Percentiles rank a stretch among this genome's conserved stretches.
Conservation (phyloP, 371 early-diverging fungal genomes). For the Mucor racemosus region DNA sequence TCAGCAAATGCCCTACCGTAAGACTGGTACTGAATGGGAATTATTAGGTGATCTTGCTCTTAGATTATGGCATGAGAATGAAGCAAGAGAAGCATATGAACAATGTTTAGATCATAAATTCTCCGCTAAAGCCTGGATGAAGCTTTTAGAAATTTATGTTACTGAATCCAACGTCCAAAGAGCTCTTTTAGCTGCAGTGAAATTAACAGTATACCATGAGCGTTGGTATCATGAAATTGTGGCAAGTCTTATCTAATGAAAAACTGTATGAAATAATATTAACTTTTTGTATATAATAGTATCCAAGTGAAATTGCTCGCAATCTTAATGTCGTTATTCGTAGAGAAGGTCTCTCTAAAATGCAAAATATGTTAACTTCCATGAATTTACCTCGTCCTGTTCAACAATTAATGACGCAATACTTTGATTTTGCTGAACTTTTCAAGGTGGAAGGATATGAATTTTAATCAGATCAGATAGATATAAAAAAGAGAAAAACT, state of each 20-base stretch:
- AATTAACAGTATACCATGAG: slow-evolving; percentile 80
- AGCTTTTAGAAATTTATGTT: slow-evolving; percentile 82
- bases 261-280: too few species aligned
- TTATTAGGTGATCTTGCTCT: slow-evolving; percentile 90
- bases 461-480: slow-evolving; percentile 42
- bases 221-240: slow-evolving; percentile 86
- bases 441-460: slow-evolving; percentile 85
- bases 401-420: slow-evolving; percentile 77
- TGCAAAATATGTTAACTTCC: slow-evolving; percentile 86
- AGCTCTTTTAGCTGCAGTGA: slow-evolving; percentile 80
- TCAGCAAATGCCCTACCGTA: slow-evolving; percentile 81
- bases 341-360: slow-evolving; percentile 87
- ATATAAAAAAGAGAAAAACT: too few species aligned
- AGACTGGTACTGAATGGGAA: slow-evolving; percentile 96
- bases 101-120: slow-evolving; percentile 89
- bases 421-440: slow-evolving; percentile 80
- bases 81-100: slow-evolving; percentile 90
- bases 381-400: slow-evolving; percentile 85
- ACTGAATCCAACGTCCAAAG: slow-evolving; percentile 78
- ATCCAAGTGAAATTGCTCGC: slow-evolving; percentile 87
- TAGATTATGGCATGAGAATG: slow-evolving; percentile 85
- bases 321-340: slow-evolving; percentile 82
- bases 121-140: slow-evolving; percentile 86
- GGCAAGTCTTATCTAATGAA: slow-evolving; percentile 48
- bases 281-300: slow-evolving; percentile 40